Evolutionary conservation across 2,329 filamentous ascomycete genomes (phyloP).

Genomic region (Thyridium curvatum): DNA sequence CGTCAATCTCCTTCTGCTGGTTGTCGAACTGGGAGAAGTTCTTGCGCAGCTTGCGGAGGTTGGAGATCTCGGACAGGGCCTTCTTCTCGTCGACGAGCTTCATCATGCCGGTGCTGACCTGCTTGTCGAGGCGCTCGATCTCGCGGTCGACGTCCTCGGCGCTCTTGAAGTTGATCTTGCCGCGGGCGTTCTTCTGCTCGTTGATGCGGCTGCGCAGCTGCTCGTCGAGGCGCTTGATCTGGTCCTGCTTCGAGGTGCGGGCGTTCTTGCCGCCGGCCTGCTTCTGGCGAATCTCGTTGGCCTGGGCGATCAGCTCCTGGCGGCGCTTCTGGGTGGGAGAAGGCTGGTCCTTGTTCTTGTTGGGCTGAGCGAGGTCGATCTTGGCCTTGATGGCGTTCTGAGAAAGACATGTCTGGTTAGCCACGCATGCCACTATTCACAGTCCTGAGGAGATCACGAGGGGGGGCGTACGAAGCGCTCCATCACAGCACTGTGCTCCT

Average conservation of each 20-base stretch:
- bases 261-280: conserved; percentile 84
- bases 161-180: conserved; percentile 78
- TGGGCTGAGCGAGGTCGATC: conserved; percentile 74
- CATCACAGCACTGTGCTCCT: conserved; percentile 74
- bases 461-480: conserved; percentile 37
- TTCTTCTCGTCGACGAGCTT: conserved; percentile 98
- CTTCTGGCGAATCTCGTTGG: conserved; percentile 77
- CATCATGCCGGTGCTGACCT: conserved; percentile 85
- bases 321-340: conserved; percentile 76
- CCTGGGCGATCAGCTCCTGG: conserved; percentile 76
- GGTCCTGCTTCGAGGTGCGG: conserved; percentile 72
- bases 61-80: conserved; percentile 75
- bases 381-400: conserved; percentile 85
- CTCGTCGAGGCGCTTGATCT: conserved; percentile 87
- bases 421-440: background rate
- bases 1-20: conserved; percentile 81
- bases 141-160: conserved; percentile 81
- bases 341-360: conserved; percentile 69
- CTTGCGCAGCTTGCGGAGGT: conserved; percentile 83
- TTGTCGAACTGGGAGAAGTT: conserved; percentile 81
- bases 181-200: conserved; percentile 81
- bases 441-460: background rate
- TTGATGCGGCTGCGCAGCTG: conserved; percentile 77
- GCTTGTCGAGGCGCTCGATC: conserved; percentile 73
- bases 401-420: conserved; percentile 2